A percentile compares a stretch with the other conserved stretches of the same genome.
phyloP scores from a whole-genome alignment of 1,139 yeast genomes.

The Yamadazyma aaseri region DNA sequence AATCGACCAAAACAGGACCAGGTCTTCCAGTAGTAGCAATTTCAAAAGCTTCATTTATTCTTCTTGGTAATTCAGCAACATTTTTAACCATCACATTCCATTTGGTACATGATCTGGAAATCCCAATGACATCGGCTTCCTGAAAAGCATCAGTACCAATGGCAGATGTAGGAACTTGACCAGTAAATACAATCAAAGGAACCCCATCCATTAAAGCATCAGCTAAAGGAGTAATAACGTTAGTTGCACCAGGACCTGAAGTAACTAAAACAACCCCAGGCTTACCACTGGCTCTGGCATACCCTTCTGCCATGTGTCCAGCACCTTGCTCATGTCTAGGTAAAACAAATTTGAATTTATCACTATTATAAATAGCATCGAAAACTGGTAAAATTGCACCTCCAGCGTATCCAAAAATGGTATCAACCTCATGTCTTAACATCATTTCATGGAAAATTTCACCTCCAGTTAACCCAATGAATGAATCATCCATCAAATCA shows the following conservation, averaged over 20 bases:
- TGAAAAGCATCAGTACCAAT: slow-evolving; percentile 99
- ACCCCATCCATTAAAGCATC: slow-evolving; percentile 98
- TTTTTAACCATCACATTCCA: slow-evolving; percentile 99
- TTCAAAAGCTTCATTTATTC: slow-evolving; percentile 97
- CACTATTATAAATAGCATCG: slow-evolving; percentile 93
- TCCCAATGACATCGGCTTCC: slow-evolving; percentile 97
- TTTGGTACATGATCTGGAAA: slow-evolving; percentile 94
- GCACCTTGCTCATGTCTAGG: slow-evolving; percentile 99
- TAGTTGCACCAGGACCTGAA: slow-evolving; percentile 98
- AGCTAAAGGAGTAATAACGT: slow-evolving; percentile 95
- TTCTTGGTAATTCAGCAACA: slow-evolving; percentile 89
- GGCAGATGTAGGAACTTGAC: slow-evolving; percentile 94
- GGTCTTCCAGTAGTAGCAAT: slow-evolving; percentile 96
- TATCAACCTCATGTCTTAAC: slow-evolving; percentile 92
- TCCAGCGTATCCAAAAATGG: slow-evolving; percentile 94
- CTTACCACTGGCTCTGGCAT: slow-evolving; percentile 91
- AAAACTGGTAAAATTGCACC: slow-evolving; percentile 98
- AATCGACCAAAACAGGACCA: slow-evolving; percentile 95
- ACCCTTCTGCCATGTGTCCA: slow-evolving; percentile 99
- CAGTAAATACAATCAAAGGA: slow-evolving; percentile 95
- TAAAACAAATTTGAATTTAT: slow-evolving; percentile 81
- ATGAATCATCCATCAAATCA: slow-evolving; percentile 68
- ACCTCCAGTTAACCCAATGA: slow-evolving; percentile 95
- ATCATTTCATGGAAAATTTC: slow-evolving; percentile 98
- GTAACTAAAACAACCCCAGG: slow-evolving; percentile 99